phyloP scores from a whole-genome alignment of 129 eudicot species.

The Heracleum sosnowskyi region DNA sequence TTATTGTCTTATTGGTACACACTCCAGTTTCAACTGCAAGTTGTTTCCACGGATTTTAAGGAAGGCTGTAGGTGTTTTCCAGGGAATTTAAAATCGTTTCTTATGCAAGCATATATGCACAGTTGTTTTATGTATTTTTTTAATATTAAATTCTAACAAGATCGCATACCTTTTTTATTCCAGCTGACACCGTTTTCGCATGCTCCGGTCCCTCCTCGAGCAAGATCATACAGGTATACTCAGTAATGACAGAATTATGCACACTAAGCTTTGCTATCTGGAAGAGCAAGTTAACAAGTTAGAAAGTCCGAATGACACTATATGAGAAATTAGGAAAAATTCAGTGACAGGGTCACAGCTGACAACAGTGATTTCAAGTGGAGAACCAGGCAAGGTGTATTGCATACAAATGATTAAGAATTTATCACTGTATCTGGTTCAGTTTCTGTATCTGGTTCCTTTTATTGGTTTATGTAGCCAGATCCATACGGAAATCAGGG shows the following conservation, averaged over 20 bases:
- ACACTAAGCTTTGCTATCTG: constrained; percentile 69
- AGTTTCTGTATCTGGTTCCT: not conserved
- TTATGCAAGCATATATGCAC: no score
- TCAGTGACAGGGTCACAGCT: not conserved
- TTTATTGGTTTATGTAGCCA: not conserved
- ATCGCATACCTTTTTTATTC: constrained; percentile 24
- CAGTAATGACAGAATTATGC: constrained; percentile 47
- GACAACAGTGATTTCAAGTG: not conserved
- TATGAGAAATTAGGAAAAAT: not conserved
- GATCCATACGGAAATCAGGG: not conserved
- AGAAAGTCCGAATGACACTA: not conserved
- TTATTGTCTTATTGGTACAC: no score
- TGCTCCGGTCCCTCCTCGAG: constrained; percentile 40
- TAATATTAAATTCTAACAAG: not conserved
- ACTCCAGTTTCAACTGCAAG: not conserved
- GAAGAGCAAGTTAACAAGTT: not conserved
- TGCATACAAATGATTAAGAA: not conserved
- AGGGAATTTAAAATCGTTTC: no score
- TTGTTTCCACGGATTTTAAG: no score
- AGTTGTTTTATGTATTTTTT: no score
- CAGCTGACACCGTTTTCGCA: constrained; percentile 22
- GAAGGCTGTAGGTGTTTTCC: no score
- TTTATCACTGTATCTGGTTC: not conserved
- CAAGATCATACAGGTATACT: constrained; percentile 68
- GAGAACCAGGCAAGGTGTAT: not conserved